Conservation (phyloP, 2,329 filamentous ascomycete genomes). For the Aspergillus fischeri region DNA sequence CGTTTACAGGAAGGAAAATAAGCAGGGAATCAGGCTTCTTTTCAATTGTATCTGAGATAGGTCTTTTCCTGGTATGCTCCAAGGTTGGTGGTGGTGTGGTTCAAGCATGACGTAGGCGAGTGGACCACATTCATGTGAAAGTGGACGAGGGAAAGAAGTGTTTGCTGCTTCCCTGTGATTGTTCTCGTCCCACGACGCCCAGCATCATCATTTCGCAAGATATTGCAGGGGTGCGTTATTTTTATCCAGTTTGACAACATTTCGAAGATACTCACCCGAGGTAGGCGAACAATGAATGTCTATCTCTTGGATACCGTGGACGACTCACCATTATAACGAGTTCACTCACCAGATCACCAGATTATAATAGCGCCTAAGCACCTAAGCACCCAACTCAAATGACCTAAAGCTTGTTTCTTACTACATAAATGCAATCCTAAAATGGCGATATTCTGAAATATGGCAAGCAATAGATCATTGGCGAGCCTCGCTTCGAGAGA, state of each 20-base stretch:
- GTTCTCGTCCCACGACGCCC: neutral
- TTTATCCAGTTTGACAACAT: neutral
- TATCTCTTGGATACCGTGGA: neutral
- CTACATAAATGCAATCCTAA: neutral
- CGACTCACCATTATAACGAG: no score
- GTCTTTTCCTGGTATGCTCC: neutral
- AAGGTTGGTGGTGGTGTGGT: slow-evolving; percentile 1
- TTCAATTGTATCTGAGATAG: neutral
- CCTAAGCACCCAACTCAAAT: neutral
- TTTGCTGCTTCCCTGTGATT: neutral
- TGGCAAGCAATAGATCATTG: neutral
- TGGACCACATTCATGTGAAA: slow-evolving; percentile 6
- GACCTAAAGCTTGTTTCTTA: neutral
- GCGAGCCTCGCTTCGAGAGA: neutral
- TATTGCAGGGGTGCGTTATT: neutral
- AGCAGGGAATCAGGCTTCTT: neutral
- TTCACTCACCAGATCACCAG: no score
- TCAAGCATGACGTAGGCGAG: slow-evolving; percentile 12
- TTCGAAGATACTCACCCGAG: neutral
- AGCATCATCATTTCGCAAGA: neutral
- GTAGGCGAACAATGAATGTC: neutral
- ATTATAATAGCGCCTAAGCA: no score
- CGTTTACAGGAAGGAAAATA: neutral
- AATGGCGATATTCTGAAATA: neutral
- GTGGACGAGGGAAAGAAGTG: neutral